These are phyloP conservation scores for Didymella segeticola DNA, from an alignment of 2,329 filamentous ascomycete genomes.

Conservation along the genomic window DNA sequence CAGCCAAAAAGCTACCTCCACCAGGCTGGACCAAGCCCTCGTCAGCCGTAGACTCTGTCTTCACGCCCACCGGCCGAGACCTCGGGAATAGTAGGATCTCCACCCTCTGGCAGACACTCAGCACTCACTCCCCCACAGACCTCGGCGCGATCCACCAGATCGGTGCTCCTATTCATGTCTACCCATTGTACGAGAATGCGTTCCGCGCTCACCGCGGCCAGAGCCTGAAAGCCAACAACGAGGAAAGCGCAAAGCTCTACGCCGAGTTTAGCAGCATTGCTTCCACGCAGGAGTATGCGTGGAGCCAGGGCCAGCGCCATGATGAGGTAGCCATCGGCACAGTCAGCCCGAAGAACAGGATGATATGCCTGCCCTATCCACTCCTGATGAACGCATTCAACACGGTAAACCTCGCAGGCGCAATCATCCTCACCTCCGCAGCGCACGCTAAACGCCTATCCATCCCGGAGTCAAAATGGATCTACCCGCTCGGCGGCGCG, in stretches of 20 bases:
- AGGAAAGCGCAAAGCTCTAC: conserved; percentile 67
- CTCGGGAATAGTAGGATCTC: conserved; percentile 51
- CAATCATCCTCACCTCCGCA: conserved; percentile 66
- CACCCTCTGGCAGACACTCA: conserved; percentile 20
- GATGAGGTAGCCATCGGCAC: conserved; percentile 61
- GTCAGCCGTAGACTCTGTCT: conserved; percentile 56
- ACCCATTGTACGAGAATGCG: conserved; percentile 71
- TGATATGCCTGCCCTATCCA: conserved; percentile 74
- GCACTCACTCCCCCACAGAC: conserved; percentile 49
- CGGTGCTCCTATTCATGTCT: conserved; percentile 70
- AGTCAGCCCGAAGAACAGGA: conserved; percentile 64
- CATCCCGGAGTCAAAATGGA: conserved; percentile 64
- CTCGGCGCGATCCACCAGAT: conserved; percentile 64
- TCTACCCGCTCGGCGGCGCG: conserved; percentile 69
- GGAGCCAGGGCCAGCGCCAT: conserved; percentile 61
- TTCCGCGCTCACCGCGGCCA: conserved; percentile 65
- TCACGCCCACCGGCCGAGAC: conserved; percentile 58
- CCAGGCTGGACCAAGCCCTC: conserved; percentile 64
- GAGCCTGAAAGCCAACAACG: conserved; percentile 61
- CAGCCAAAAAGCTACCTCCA: conserved; percentile 62
- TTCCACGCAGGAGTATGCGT: conserved; percentile 60
- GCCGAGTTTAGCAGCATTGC: conserved; percentile 66
- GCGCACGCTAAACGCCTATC: conserved; percentile 62
- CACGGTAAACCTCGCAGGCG: conserved; percentile 68
- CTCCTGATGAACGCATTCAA: conserved; percentile 77